A percentile compares a stretch with the other conserved stretches of the same genome.
These are phyloP conservation scores for Boletus sensibilis DNA, from an alignment of 768 basidiomycete genomes.

Conservation along the genomic window DNA sequence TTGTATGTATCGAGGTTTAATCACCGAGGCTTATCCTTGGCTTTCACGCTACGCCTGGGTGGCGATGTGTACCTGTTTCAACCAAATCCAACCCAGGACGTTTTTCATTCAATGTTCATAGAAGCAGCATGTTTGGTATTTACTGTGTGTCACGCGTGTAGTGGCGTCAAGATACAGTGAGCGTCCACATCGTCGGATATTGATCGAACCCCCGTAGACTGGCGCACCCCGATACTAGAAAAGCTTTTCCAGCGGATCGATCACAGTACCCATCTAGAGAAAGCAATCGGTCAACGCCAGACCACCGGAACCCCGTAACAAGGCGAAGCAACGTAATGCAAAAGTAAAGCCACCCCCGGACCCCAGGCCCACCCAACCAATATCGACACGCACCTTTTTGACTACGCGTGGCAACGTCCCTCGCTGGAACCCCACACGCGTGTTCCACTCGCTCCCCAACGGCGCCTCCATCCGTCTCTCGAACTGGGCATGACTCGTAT, in stretches of 20 bases:
- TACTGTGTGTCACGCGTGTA: background rate
- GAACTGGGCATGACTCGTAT: constrained; percentile 90
- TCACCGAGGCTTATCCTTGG: constrained; percentile 11
- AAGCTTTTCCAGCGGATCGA: constrained; percentile 64
- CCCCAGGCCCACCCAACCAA: background rate
- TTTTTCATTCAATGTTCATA: background rate
- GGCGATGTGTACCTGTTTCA: background rate
- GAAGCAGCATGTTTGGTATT: background rate
- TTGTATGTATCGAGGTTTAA: constrained; percentile 12
- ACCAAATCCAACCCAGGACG: background rate
- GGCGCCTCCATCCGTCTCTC: constrained; percentile 81
- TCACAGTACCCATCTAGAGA: constrained; percentile 65
- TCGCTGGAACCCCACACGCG: constrained; percentile 77
- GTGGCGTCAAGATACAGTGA: background rate
- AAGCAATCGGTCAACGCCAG: constrained; percentile 4
- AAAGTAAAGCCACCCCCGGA: background rate
- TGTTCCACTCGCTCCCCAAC: constrained; percentile 92
- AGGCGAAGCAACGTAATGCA: background rate
- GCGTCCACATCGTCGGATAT: background rate
- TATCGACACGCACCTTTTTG: constrained; percentile 64
- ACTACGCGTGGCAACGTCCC: constrained; percentile 82
- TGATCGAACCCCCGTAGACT: background rate
- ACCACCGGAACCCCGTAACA: background rate
- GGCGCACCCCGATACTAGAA: constrained; percentile 18
- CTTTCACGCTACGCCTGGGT: constrained; percentile 3